These are phyloP conservation scores for Fusarium subtropicale DNA, from an alignment of 2,329 filamentous ascomycete genomes.

Conservation along the genomic window DNA sequence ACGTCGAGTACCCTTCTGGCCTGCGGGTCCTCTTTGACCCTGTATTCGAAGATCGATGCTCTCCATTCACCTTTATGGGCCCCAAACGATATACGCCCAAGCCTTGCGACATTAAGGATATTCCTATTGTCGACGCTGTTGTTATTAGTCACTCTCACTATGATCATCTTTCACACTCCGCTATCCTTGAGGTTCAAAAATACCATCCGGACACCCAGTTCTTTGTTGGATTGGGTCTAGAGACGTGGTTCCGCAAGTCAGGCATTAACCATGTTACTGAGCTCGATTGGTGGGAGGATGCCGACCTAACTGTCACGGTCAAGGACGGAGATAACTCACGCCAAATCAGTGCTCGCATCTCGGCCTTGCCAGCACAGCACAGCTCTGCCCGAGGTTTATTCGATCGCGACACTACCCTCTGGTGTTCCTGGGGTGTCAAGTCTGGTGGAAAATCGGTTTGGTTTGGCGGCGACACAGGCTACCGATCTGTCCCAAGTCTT, in stretches of 20 bases:
- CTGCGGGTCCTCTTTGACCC: slow-evolving; percentile 93
- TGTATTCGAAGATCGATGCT: slow-evolving; percentile 89
- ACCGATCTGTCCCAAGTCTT: slow-evolving; percentile 78
- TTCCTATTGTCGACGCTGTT: slow-evolving; percentile 80
- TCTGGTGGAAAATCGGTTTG: slow-evolving; percentile 83
- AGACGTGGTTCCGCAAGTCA: slow-evolving; percentile 79
- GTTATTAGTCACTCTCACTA: slow-evolving; percentile 93
- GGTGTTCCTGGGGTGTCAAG: slow-evolving; percentile 86
- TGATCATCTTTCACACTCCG: slow-evolving; percentile 86
- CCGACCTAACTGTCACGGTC: slow-evolving; percentile 71
- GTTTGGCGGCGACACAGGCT: slow-evolving; percentile 93
- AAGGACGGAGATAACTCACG: slow-evolving; percentile 48
- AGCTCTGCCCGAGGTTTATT: slow-evolving; percentile 74
- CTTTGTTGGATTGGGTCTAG: slow-evolving; percentile 86
- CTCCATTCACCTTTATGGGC: slow-evolving; percentile 75
- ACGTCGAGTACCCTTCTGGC: slow-evolving; percentile 87
- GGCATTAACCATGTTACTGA: slow-evolving; percentile 85
- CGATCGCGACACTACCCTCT: slow-evolving; percentile 82
- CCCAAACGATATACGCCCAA: slow-evolving; percentile 82
- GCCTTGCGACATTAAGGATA: slow-evolving; percentile 81
- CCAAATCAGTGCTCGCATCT: slow-evolving; percentile 75
- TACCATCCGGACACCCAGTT: slow-evolving; percentile 84
- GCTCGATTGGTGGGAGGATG: slow-evolving; percentile 94
- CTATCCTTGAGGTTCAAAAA: slow-evolving; percentile 76
- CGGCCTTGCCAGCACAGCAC: slow-evolving; percentile 86